Conservation (phyloP, 2,329 filamentous ascomycete species). For the Ceratocystis cubensis region DNA sequence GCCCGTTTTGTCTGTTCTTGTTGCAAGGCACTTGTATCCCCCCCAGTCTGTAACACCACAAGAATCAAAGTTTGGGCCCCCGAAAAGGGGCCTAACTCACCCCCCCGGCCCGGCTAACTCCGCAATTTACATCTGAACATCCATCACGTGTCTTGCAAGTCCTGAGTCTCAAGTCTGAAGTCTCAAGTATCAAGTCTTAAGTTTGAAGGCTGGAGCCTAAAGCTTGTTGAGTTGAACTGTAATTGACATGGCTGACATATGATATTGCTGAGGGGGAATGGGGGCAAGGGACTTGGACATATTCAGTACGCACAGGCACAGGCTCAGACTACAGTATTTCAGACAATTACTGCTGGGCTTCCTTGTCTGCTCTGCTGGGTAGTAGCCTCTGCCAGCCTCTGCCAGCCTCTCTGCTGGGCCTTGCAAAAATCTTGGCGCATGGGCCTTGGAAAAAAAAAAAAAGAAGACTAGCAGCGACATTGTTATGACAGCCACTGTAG, state of each 20-base stretch:
- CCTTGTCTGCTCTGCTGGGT: not conserved
- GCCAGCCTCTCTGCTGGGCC: not conserved
- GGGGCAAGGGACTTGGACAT: not conserved
- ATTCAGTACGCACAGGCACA: not conserved
- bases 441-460: not conserved
- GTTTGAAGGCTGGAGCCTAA: not conserved
- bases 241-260: no score
- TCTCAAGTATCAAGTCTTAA: not conserved
- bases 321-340: not conserved
- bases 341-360: not conserved
- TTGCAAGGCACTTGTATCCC: not conserved
- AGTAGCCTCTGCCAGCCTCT: not conserved
- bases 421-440: not conserved
- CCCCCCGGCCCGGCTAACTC: not conserved
- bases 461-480: not conserved
- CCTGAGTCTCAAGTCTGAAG: not conserved
- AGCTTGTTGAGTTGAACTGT: no score
- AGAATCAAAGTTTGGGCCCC: not conserved
- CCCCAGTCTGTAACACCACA: not conserved
- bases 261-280: no score
- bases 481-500: constrained; percentile 6
- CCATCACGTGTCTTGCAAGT: not conserved
- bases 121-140: not conserved
- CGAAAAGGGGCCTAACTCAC: not conserved
- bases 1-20: no score